These are phyloP conservation scores for Gaeumannomyces tritici DNA, from an alignment of 2,329 filamentous ascomycete species.

Conservation along the genomic window DNA sequence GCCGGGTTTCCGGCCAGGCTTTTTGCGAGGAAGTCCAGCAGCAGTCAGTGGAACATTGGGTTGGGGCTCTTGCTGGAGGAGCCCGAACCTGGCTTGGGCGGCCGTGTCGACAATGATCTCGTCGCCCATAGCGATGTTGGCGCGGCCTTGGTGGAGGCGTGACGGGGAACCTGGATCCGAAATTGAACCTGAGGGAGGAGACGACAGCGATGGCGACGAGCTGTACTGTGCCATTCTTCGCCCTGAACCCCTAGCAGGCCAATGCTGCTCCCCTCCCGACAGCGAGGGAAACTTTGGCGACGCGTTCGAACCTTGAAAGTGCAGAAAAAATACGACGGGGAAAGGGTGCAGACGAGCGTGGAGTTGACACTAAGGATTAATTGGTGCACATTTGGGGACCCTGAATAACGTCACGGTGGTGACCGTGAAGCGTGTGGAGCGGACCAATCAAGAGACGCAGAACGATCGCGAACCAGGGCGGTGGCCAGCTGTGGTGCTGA, in stretches of 20 bases:
- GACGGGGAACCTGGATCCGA: constrained; percentile 39
- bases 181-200: constrained; percentile 38
- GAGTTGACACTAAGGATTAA: not conserved
- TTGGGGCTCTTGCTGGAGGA: constrained; percentile 14
- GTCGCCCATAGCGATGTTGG: constrained; percentile 22
- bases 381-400: not conserved
- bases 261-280: constrained; percentile 19
- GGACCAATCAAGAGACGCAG: not conserved
- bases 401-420: not conserved
- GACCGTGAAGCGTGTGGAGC: not conserved
- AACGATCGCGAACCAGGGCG: not conserved
- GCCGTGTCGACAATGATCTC: constrained; percentile 38
- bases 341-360: not conserved
- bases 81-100: constrained; percentile 22
- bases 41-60: constrained; percentile 39
- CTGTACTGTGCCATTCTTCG: constrained; percentile 24
- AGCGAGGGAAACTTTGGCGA: not conserved
- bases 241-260: constrained; percentile 3
- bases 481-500: not conserved
- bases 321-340: not conserved
- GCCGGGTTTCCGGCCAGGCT: constrained; percentile 56
- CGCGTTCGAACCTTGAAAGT: not conserved
- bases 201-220: constrained; percentile 41
- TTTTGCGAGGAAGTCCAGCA: constrained; percentile 50
- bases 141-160: constrained; percentile 20